phyloP scores from a whole-genome alignment of 2,329 filamentous ascomycete genomes.

The Malbranchea zuffiana region DNA sequence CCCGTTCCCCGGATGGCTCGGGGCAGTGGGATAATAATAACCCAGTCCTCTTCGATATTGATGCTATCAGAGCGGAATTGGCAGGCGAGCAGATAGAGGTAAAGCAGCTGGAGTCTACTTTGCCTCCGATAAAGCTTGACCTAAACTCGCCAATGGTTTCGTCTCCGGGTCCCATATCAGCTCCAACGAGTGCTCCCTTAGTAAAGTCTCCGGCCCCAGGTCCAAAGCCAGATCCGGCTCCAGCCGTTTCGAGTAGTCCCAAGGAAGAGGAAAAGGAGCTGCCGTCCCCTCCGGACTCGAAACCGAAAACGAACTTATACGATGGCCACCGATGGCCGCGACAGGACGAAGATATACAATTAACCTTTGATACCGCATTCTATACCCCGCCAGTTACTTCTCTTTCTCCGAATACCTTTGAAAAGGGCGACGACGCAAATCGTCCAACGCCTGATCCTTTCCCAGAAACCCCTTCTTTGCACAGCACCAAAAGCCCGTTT shows the following conservation, averaged over 20 bases:
- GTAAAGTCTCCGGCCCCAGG: neutral
- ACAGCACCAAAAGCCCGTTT: too few species aligned
- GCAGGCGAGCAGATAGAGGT: slow-evolving; percentile 61
- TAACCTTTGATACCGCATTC: slow-evolving; percentile 62
- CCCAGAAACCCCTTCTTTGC: too few species aligned
- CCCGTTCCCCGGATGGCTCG: slow-evolving; percentile 19
- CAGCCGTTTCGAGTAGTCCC: too few species aligned
- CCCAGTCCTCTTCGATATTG: slow-evolving; percentile 77
- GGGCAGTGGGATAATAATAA: slow-evolving; percentile 24
- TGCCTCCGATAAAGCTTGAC: slow-evolving; percentile 80
- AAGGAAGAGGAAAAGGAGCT: too few species aligned
- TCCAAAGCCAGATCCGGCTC: neutral
- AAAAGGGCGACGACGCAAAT: neutral
- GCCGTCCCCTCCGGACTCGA: slow-evolving; percentile 5
- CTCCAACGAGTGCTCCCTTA: neutral
- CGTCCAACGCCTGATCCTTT: neutral
- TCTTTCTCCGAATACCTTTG: neutral
- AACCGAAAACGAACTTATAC: slow-evolving; percentile 2
- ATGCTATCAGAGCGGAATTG: slow-evolving; percentile 80
- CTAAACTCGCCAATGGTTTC: slow-evolving; percentile 33
- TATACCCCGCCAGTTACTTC: slow-evolving; percentile 24
- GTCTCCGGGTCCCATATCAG: slow-evolving; percentile 13
- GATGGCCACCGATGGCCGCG: slow-evolving; percentile 3
- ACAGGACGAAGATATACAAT: slow-evolving; percentile 40
- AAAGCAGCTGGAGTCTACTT: slow-evolving; percentile 72